A percentile compares a stretch with the other conserved stretches of the same genome.
Conservation (phyloP, 2,329 filamentous ascomycete species). For the Ceratocystis ficicola region DNA sequence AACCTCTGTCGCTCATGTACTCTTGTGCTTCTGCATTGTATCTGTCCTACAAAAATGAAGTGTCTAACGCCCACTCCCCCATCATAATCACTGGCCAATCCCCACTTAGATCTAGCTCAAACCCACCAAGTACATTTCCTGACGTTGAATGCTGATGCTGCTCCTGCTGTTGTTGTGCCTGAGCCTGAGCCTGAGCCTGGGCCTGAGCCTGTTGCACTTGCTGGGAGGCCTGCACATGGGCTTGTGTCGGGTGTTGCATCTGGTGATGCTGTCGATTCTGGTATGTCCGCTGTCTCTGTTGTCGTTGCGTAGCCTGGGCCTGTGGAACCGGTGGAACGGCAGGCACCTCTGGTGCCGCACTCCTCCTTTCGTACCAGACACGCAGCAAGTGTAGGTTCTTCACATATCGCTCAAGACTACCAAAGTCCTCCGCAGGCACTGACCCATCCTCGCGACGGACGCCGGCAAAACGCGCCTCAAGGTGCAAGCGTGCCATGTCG, state of each 20-base stretch:
- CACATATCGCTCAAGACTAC: slow-evolving; percentile 20
- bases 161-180: not conserved
- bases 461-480: slow-evolving; percentile 19
- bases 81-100: slow-evolving; percentile 21
- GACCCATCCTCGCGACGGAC: slow-evolving; percentile 17
- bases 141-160: not conserved
- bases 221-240: not conserved
- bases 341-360: slow-evolving; percentile 18
- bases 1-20: no score
- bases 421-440: slow-evolving; percentile 20
- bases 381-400: slow-evolving; percentile 21
- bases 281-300: not conserved
- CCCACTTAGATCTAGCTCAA: slow-evolving; percentile 17
- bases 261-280: not conserved
- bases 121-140: slow-evolving; percentile 1
- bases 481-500: slow-evolving; percentile 18
- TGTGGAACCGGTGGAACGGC: slow-evolving; percentile 13
- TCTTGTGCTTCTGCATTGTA: no score
- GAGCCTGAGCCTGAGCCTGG: not conserved
- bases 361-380: slow-evolving; percentile 20
- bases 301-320: not conserved
- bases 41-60: slow-evolving; percentile 14
- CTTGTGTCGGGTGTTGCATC: not conserved
- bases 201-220: not conserved
- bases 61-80: slow-evolving; percentile 22